phyloP scores from a whole-genome alignment of 805 yeast genomes.

The Candida tallmaniae region DNA sequence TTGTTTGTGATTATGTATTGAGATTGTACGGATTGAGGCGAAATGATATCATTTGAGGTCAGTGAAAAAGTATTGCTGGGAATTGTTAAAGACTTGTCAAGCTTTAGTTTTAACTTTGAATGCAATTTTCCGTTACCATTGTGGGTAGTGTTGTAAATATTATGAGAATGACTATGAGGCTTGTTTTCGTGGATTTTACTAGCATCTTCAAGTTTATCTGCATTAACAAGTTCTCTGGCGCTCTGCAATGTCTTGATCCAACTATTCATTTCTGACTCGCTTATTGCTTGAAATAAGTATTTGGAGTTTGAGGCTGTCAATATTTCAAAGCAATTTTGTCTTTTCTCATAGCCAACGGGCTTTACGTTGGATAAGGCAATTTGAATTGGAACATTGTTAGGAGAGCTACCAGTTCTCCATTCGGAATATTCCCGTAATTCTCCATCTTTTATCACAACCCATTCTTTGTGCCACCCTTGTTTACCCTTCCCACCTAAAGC shows the following conservation, averaged over 20 bases:
- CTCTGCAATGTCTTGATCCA: conserved; percentile 66
- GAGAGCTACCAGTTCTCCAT: conserved; percentile 67
- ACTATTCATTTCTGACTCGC: conserved; percentile 57
- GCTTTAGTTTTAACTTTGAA: conserved; percentile 6
- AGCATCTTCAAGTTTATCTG: conserved; percentile 8
- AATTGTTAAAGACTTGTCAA: conserved; percentile 6
- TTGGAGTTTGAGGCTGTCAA: conserved; percentile 62
- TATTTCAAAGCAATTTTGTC: conserved; percentile 67
- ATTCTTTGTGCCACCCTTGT: conserved; percentile 83
- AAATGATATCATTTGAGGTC: conserved; percentile 9
- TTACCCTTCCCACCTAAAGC: conserved; percentile 57
- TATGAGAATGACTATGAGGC: no score
- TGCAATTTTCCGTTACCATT: conserved; percentile 2
- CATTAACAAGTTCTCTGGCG: conserved; percentile 37
- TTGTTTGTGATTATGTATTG: conserved; percentile 18
- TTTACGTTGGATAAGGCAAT: conserved; percentile 63
- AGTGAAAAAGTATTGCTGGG: background rate
- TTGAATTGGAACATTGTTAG: conserved; percentile 65
- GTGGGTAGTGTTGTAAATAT: no score
- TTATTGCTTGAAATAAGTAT: conserved; percentile 70
- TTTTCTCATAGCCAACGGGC: conserved; percentile 41
- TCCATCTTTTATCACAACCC: conserved; percentile 75
- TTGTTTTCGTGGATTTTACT: background rate
- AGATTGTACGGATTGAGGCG: conserved; percentile 17
- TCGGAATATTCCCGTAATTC: conserved; percentile 66